Evolutionary conservation across 2,329 filamentous ascomycete genomes (phyloP).

Genomic region (Mycosphaerella arachidis): DNA sequence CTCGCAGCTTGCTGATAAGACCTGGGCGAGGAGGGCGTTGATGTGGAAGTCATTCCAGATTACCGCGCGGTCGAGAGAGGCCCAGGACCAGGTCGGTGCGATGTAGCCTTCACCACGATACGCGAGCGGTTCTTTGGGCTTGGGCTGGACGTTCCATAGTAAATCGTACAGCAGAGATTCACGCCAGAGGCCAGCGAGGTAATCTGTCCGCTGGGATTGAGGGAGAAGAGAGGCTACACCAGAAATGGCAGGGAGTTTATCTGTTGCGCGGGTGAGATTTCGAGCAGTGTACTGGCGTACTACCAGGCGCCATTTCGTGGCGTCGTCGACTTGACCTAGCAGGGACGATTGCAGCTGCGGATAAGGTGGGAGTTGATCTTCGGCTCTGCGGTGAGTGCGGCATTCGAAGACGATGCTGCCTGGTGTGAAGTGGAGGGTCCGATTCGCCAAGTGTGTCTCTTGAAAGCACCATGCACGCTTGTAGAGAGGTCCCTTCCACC

Average conservation of each 20-base stretch:
- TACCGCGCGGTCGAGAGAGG: slow-evolving; percentile 4
- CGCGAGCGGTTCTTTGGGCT: not conserved
- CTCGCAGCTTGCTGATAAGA: not conserved
- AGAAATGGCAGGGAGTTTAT: slow-evolving; percentile 7
- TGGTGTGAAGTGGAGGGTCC: slow-evolving; percentile 5
- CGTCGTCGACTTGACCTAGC: slow-evolving; percentile 1
- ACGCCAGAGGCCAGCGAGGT: slow-evolving; percentile 9
- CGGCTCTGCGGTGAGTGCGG: slow-evolving; percentile 5
- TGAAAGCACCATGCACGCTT: slow-evolving; percentile 12
- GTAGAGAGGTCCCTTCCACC: slow-evolving; percentile 4
- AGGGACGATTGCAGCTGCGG: not conserved
- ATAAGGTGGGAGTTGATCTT: slow-evolving; percentile 4
- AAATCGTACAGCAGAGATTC: slow-evolving; percentile 2
- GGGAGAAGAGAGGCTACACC: slow-evolving; percentile 3
- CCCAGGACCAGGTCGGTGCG: slow-evolving; percentile 12
- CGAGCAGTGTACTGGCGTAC: slow-evolving; percentile 5
- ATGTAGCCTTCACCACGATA: not conserved
- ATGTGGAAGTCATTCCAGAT: not conserved
- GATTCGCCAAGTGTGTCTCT: slow-evolving; percentile 3
- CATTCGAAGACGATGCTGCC: slow-evolving; percentile 9
- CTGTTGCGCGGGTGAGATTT: slow-evolving; percentile 1
- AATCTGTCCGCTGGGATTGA: not conserved
- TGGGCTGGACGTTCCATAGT: slow-evolving; percentile 6
- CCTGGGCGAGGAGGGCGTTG: not conserved
- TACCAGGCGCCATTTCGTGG: slow-evolving; percentile 2